Base-by-base conservation (phyloP, 768 basidiomycete genomes). In the Agrocybe pediades region DNA sequence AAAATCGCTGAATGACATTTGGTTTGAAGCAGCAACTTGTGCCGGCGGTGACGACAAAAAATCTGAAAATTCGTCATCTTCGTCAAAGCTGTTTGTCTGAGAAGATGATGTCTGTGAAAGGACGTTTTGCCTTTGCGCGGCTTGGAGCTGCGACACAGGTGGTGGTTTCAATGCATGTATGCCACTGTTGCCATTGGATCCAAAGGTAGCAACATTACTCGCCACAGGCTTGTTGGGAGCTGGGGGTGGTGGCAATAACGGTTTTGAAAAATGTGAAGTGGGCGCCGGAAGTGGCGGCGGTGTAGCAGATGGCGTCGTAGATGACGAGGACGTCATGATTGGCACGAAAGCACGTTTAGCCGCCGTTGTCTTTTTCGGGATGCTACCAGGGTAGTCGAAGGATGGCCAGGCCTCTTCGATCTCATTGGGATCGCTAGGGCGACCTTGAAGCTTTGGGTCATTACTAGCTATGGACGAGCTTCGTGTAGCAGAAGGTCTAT, bases 11-110 rank as follows among this genome's bases (percentile, higher is more conserved):
- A 64, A 65, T 33, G 57, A 57, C 50, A 24, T 60, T 23, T 50
- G 53, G 16, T 54, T 39, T 11, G 50, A 41, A 39, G 55, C 49
- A 56, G 36, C 51, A 46, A 57, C 44, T 30, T 60, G 52, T 17
- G 68, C 49, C 21, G 74, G 71, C 1, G 74, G 33, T 5, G 33
- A 74, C 3, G 73, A 75, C 6, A 74, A 66, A 56, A 76, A 78
- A 24, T 82, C 82, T 5, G 78, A 72, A 59, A 86, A 88, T 44
- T 85, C 82, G 51, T 79, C 77, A 49, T 84, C 80, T 43, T 75
- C 74, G 46, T 67, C 62, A 20, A 65, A 53, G 33, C 13, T 36
- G 19, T 49, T 50, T 15, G 68, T 49, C 20, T 67, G 52, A 27
- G 63, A 57, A 46, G 71, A 67, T 20, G 67, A 67, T 2, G 71